These are phyloP conservation scores for Starmera amethionina DNA, from an alignment of 805 yeast genomes.

Conservation along the genomic window DNA sequence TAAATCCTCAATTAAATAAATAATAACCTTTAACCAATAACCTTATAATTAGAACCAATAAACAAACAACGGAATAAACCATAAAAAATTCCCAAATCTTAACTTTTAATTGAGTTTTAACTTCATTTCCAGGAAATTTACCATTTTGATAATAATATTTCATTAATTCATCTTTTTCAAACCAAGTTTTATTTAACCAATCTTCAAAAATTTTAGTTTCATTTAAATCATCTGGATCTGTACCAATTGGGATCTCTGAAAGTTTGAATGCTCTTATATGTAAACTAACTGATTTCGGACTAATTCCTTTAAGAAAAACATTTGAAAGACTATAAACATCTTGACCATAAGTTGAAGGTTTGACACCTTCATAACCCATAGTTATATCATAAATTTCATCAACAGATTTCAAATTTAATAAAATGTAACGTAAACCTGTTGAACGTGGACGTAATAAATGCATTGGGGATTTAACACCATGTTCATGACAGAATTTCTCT, in stretches of 20 bases:
- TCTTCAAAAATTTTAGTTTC: constrained; percentile 43
- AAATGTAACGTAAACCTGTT: constrained; percentile 65
- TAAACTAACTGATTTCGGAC: constrained; percentile 59
- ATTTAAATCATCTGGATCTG: constrained; percentile 28
- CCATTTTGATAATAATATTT: constrained; percentile 51
- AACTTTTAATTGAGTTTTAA: constrained; percentile 12
- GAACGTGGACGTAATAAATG: constrained; percentile 76
- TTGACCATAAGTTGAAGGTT: constrained; percentile 61
- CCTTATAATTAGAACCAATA: constrained; percentile 13
- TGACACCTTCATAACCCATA: constrained; percentile 69
- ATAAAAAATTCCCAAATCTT: constrained; percentile 18
- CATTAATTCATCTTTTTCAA: constrained; percentile 65
- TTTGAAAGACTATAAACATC: constrained; percentile 55
- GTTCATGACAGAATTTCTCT: constrained; percentile 43
- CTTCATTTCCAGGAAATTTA: constrained; percentile 7
- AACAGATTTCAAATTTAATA: constrained; percentile 46
- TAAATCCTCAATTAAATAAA: not conserved
- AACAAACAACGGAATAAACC: constrained; percentile 23
- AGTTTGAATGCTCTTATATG: constrained; percentile 51
- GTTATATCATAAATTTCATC: constrained; percentile 72
- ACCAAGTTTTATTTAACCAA: constrained; percentile 75
- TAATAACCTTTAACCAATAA: not conserved
- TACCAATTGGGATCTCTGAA: constrained; percentile 53
- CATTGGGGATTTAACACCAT: constrained; percentile 36
- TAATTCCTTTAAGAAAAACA: constrained; percentile 58